These are phyloP conservation scores for Pseudoneurospora amorphoporcata DNA, from an alignment of 495 filamentous ascomycete genomes.

Conservation along the genomic window DNA sequence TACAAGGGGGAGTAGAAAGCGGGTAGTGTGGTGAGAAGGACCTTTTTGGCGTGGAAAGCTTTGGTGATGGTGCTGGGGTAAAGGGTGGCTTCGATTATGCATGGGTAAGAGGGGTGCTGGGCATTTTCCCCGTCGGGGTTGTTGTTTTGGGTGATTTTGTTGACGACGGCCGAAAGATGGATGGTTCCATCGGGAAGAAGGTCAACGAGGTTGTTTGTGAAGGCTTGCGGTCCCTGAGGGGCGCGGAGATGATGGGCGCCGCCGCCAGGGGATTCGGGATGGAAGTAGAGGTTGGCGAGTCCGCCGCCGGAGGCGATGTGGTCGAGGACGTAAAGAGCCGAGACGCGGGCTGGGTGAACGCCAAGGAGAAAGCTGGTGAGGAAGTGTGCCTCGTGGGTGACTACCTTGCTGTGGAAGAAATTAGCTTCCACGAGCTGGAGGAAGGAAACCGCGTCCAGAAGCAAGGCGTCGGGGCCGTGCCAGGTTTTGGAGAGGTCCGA, in stretches of 20 bases:
- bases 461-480: slow-evolving; percentile 4
- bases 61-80: background rate
- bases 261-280: slow-evolving; percentile 4
- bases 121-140: background rate
- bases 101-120: background rate
- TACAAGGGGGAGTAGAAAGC: slow-evolving; percentile 11
- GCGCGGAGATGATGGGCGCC: slow-evolving; percentile 6
- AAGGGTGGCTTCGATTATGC: background rate
- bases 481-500: background rate
- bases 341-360: slow-evolving; percentile 30
- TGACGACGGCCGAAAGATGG: background rate
- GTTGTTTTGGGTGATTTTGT: background rate
- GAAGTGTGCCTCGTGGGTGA: slow-evolving; percentile 9
- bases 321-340: slow-evolving; percentile 38
- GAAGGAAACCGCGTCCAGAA: slow-evolving; percentile 25
- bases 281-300: slow-evolving; percentile 31
- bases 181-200: background rate
- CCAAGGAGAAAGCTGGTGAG: slow-evolving; percentile 38
- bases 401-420: slow-evolving; percentile 1
- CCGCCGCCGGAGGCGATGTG: slow-evolving; percentile 38
- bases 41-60: slow-evolving; percentile 20
- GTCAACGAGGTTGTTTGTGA: background rate
- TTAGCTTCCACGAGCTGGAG: slow-evolving; percentile 14
- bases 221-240: slow-evolving; percentile 8
- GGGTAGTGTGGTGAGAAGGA: slow-evolving; percentile 29